Base-by-base conservation (phyloP, 805 yeast species). In the Phaffomyces thermotolerans region DNA sequence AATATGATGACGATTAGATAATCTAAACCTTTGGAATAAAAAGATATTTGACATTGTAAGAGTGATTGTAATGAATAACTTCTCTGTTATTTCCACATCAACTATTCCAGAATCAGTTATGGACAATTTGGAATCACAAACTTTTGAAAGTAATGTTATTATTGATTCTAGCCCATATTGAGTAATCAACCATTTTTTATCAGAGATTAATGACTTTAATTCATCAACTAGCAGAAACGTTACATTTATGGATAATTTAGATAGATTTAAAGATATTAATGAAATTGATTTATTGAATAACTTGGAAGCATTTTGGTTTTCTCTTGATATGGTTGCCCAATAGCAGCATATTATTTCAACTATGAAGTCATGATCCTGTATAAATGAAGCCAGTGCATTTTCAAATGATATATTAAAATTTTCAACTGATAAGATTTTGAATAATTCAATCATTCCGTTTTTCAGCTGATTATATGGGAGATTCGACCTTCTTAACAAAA, bases 1-100 rank as follows among this genome's bases (percentile, higher is more conserved):
- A 37, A 89, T 55, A 58, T 88, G 95, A 54, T 85, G 80, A 57
- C 97, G 77, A 32, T 81, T 78, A 0, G 81, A 69, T 17, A 90
- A 64, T 54, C 88, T 75, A 56, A 68, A 76, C 42, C 96, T 73
- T 53, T 87, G 93, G 55, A 72, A 72, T 24, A 87, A 64, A 8
- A 90, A 59, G 3, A 85, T 63, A 32, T 73, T 71, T 0, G 95
- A 80, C 23, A 84, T 52, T 0, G 78, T 63, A 42, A 73, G 75
- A 6, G 78, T 67, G 4, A 75, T 50, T 5, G 56, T 48, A 3
- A 62, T 45, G 62, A 56, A 44, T 43, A 56, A n/a, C 17, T 42
- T 39, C 36, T 54, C 40, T 24, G 34, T 15, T 15, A 20, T 31
- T 31, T 31, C 14, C 9, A 27, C 14, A 27, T 27, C 29, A 9